These are phyloP conservation scores for Auriscalpium vulgare DNA, from an alignment of 768 basidiomycete genomes.

Conservation along the genomic window DNA sequence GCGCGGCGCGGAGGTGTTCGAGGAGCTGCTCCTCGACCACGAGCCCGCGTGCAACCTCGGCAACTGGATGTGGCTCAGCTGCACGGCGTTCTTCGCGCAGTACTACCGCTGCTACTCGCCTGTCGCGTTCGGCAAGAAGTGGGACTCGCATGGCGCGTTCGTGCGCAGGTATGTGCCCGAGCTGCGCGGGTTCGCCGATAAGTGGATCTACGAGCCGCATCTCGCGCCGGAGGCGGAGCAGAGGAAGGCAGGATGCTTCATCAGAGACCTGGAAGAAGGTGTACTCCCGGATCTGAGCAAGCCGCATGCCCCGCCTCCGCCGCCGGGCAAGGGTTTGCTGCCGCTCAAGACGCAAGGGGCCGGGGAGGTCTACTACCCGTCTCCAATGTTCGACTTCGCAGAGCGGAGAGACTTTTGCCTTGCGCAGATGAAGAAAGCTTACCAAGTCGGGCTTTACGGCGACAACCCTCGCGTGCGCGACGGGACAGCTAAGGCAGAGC, in stretches of 20 bases:
- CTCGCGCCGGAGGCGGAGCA: neutral
- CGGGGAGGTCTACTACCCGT: neutral
- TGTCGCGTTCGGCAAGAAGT: constrained; percentile 2
- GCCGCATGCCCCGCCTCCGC: neutral
- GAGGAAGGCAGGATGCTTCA: neutral
- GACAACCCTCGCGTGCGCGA: neutral
- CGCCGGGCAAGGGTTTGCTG: neutral
- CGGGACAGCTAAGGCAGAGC: neutral
- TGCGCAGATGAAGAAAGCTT: neutral
- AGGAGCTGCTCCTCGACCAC: constrained; percentile 3
- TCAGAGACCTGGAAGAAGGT: neutral
- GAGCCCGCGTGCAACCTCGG: constrained; percentile 1
- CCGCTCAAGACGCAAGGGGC: neutral
- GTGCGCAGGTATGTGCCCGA: neutral
- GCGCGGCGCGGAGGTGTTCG: constrained; percentile 14
- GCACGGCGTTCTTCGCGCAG: constrained; percentile 2
- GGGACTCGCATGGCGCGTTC: neutral
- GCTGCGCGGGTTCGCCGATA: neutral
- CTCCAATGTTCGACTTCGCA: neutral
- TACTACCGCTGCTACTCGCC: neutral
- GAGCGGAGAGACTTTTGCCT: neutral
- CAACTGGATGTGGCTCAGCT: constrained; percentile 5
- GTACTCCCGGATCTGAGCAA: neutral
- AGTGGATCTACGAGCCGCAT: constrained; percentile 1
- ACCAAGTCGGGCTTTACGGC: neutral